Evolutionary conservation across 73 alveolate species (phyloP), one percentile per base, ranked within the genome.

Genomic region (Effrenium voratum): DNA sequence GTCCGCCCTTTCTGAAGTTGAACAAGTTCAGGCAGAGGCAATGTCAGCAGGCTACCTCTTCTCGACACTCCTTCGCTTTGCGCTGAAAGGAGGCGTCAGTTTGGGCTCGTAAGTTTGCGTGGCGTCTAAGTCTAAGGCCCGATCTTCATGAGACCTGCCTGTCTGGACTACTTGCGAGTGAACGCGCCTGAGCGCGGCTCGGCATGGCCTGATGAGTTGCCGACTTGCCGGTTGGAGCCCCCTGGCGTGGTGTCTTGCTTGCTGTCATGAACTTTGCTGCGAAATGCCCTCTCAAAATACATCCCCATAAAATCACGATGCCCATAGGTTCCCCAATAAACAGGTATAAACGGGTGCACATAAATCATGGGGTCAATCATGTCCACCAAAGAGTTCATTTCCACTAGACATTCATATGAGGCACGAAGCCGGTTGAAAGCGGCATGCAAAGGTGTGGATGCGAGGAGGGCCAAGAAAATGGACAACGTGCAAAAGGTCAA

Each of bases 101-200:
- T 8, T 8, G 63, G 8, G 63, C 63, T 8, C 19, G 63, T 19
- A 52, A 19, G 26, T 12, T 52, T 52, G 8, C 63, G 19, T 8
- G 63, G 8, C 19, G 63, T 52, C 19, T 12, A 52, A 52, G 63
- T 19, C 8, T 19, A 52, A 85, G 94, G 94, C 40, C 94, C 94
- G 46, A 57, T 85, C 49, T 63, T 55, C 12, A 45, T 82, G 46
- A 68, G 94, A 5, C 94, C 94, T 43, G 46, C 82, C n/a, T 55
- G 63, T 36, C 82, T 85, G 59, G 59, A 85, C 45, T 43, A 50
- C 82, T 40, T 85, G 82, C 80, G 94, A 28, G 50, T 85, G 47
- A 85, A 85, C 36, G 94, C 94, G 32, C 94, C 94, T 3, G 94
- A 85, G 82, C 94, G 94, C 63, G 46, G 82, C 94, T 68, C n/a